Percentiles rank a stretch among this genome's conserved stretches.
Conservation (phyloP, 2,329 filamentous ascomycete genomes). For the Clonostachys sp. region DNA sequence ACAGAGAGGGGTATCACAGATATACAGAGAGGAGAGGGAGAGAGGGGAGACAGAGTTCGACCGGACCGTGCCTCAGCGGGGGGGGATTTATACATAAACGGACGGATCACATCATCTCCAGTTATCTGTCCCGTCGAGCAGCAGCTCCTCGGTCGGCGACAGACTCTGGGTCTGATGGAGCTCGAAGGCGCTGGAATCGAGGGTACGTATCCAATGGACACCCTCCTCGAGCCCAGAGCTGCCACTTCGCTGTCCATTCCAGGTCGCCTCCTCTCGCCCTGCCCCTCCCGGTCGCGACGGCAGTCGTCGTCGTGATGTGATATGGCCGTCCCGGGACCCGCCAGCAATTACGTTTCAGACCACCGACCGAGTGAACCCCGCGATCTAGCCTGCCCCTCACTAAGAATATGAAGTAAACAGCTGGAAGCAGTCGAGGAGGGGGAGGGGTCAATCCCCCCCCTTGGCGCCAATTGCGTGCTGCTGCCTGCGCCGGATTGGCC, state of each 20-base stretch:
- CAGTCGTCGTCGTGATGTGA: background rate
- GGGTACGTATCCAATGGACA: too few species aligned
- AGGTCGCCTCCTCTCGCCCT: too few species aligned
- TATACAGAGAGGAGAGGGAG: background rate
- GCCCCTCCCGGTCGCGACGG: too few species aligned
- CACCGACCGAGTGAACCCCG: background rate
- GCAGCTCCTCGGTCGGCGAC: too few species aligned
- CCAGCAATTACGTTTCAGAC: background rate
- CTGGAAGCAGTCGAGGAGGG: background rate
- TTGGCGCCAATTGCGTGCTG: slow-evolving; percentile 5
- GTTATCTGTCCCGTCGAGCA: background rate
- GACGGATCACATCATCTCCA: background rate
- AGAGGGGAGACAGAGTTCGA: background rate
- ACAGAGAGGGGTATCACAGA: slow-evolving; percentile 1
- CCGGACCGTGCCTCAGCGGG: background rate
- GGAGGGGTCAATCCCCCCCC: too few species aligned
- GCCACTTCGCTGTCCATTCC: too few species aligned
- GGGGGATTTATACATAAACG: background rate
- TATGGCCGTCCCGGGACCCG: background rate
- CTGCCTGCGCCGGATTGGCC: background rate
- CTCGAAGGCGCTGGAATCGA: too few species aligned
- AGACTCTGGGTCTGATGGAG: too few species aligned
- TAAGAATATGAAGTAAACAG: background rate
- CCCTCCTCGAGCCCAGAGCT: too few species aligned
- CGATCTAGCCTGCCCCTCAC: slow-evolving; percentile 1